phyloP scores from a whole-genome alignment of 305 asterid genomes.

The Fraxinus platypoda region DNA sequence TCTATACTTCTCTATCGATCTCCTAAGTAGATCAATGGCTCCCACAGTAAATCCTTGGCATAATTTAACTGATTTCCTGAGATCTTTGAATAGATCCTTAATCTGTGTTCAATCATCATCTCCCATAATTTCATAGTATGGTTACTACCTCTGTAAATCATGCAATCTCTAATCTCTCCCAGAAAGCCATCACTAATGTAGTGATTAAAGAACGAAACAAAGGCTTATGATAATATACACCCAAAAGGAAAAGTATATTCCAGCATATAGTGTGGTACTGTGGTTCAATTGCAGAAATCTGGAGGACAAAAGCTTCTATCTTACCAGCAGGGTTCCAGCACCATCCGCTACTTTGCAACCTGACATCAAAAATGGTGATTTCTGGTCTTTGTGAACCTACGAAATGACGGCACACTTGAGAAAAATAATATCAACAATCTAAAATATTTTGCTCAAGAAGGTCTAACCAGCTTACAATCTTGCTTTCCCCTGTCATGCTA shows the following conservation, averaged over 20 bases:
- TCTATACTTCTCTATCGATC: neutral
- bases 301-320: conserved; percentile 18
- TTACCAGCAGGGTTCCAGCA: conserved; percentile 91
- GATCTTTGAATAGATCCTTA: neutral
- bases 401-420: conserved; percentile 23
- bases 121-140: neutral
- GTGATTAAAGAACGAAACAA: neutral
- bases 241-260: neutral
- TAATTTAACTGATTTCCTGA: neutral
- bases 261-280: neutral
- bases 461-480: conserved; percentile 74
- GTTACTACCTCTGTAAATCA: neutral
- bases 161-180: neutral
- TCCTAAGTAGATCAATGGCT: neutral
- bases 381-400: conserved; percentile 78
- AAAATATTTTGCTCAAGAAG: conserved; percentile 25
- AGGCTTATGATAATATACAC: neutral
- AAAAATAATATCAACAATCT: conserved; percentile 25
- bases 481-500: conserved; percentile 99
- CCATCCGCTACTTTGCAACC: conserved; percentile 99
- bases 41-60: neutral
- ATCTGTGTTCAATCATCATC: neutral
- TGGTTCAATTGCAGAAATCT: conserved; percentile 9
- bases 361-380: conserved; percentile 83
- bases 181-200: neutral